Base-by-base conservation (phyloP, 2,329 filamentous ascomycete genomes). In the Verticillium klebahnii region DNA sequence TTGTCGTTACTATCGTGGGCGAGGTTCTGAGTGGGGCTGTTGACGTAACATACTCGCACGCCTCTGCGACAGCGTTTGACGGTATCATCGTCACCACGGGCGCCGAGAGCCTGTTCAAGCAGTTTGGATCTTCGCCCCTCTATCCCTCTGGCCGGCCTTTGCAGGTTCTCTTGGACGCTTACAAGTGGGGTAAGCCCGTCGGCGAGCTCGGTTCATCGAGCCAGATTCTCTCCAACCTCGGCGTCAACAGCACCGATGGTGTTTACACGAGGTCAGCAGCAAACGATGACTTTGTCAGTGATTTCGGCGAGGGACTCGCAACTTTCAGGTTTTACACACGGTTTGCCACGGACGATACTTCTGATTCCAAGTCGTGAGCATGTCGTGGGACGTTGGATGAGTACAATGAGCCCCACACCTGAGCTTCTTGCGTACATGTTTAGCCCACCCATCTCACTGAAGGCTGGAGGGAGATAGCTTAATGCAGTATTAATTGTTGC, bases 121-220 rank as follows among this genome's bases (percentile, higher is more conserved):
- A 70, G 5, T 70, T 72, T 19, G 71, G 71, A 19, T 72, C 72
- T 25, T 84, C 82, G 3, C 78, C 85, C 0, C 76, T 91, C 7
- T 92, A 83, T 72, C 89, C 89, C 1, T 77, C 82, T 2, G 85
- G 85, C 1, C 80, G 88, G 0, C 89, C 89, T 0, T 73, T 81
- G 2, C 82, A 89, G 75, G 88, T 92, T 58, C 71, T 91, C 19
- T 70, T 79, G 17, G 84, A 88, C 68, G 84, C 80, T 0, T 92
- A 86, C 75, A 77, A 84, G 29, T 92, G 86, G 78, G 89, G 88
- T 4, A 92, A 92, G 79, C 86, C 89, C 0, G 77, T 92, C 29
- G 88, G 79, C 15, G 84, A 83, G 32, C 66, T 90, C 1, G 88
- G 86, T 14, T 74, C 73, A 19, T 31, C 25, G 25, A 34, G 25